Conservation (phyloP, 768 basidiomycete genomes). For the Chalciporus chontae region DNA sequence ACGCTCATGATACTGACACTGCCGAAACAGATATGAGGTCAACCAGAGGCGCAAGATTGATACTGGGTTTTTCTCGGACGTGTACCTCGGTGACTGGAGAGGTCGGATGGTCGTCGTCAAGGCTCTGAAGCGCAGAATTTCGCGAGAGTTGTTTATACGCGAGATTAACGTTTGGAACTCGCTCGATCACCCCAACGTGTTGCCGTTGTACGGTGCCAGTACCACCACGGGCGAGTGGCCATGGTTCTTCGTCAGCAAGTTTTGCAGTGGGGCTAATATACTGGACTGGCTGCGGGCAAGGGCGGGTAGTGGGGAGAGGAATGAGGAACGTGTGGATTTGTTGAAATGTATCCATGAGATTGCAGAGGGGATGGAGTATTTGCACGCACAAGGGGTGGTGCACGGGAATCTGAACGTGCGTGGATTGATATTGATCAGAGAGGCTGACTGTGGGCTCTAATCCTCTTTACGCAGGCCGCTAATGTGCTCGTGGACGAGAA, state of each 20-base stretch:
- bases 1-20: not conserved
- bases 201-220: conserved; percentile 75
- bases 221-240: conserved; percentile 65
- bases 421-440: not conserved
- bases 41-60: conserved; percentile 68
- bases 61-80: conserved; percentile 71
- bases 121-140: conserved; percentile 59
- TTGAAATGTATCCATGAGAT: conserved; percentile 69
- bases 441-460: not conserved
- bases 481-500: conserved; percentile 75
- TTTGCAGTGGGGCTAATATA: conserved; percentile 62
- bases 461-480: conserved; percentile 43
- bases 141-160: conserved; percentile 60
- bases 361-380: conserved; percentile 77
- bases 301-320: not conserved
- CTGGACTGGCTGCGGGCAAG: conserved; percentile 46
- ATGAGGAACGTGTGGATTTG: conserved; percentile 32
- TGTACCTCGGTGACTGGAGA: conserved; percentile 75
- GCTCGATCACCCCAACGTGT: conserved; percentile 65
- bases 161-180: conserved; percentile 72
- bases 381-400: conserved; percentile 63
- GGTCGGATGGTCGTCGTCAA: conserved; percentile 68
- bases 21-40: conserved; percentile 62
- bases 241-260: conserved; percentile 79
- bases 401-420: conserved; percentile 81